phyloP scores from a whole-genome alignment of 2,329 filamentous ascomycete species.

The Colletotrichum sp. region DNA sequence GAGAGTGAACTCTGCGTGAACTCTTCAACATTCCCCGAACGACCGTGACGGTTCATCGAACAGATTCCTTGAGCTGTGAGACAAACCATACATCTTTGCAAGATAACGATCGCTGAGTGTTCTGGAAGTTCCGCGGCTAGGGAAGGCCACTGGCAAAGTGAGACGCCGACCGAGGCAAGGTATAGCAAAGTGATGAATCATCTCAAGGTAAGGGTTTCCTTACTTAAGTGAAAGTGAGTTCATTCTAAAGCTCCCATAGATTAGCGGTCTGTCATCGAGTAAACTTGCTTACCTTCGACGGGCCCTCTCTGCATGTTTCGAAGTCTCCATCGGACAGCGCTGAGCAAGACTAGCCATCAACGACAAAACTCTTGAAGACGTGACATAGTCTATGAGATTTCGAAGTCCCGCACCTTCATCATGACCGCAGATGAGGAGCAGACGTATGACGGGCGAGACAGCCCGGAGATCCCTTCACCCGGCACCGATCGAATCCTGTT shows the following conservation, averaged over 20 bases:
- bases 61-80: neutral
- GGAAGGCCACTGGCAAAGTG: neutral
- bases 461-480: neutral
- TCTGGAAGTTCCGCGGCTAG: neutral
- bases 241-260: no score
- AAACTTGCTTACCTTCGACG: neutral
- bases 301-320: neutral
- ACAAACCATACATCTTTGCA: neutral
- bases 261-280: no score
- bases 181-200: no score
- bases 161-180: no score
- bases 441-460: neutral
- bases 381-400: neutral
- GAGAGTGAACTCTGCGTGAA: neutral
- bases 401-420: neutral
- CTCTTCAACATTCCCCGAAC: neutral
- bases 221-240: no score
- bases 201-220: no score
- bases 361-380: neutral
- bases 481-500: neutral
- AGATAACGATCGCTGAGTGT: neutral
- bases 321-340: neutral
- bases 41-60: neutral
- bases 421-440: neutral
- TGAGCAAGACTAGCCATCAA: neutral